phyloP scores from a whole-genome alignment of 2,329 filamentous ascomycete genomes.

The Oidium heveae region DNA sequence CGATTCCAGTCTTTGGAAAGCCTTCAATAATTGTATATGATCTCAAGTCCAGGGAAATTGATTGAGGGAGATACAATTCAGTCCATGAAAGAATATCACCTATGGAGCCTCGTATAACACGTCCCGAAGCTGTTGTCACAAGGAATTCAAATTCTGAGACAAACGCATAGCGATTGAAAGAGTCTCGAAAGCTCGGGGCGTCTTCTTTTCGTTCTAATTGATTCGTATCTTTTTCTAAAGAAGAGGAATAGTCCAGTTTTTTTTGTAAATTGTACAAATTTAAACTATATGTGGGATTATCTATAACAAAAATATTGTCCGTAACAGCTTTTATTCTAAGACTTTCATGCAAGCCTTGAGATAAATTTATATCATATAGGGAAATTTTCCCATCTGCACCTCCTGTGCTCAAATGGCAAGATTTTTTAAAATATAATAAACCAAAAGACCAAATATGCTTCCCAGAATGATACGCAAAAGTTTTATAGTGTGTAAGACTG shows the following conservation, averaged over 20 bases:
- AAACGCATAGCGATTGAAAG: constrained; percentile 38
- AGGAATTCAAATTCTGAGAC: constrained; percentile 26
- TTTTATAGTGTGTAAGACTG: not conserved
- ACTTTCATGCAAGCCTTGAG: not conserved
- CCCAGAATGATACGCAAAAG: constrained; percentile 42
- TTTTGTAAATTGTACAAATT: not conserved
- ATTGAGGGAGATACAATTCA: constrained; percentile 11
- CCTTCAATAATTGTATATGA: constrained; percentile 22
- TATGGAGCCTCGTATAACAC: constrained; percentile 23
- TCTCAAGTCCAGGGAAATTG: constrained; percentile 16
- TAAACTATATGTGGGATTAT: not conserved
- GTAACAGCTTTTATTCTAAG: not conserved
- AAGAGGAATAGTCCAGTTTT: not conserved
- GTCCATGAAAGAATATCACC: constrained; percentile 6
- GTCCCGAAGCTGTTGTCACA: constrained; percentile 33
- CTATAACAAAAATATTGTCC: not conserved
- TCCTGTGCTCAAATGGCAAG: constrained; percentile 31
- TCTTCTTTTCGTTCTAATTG: not conserved
- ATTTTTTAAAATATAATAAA: constrained; percentile 13
- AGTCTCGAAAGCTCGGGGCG: constrained; percentile 12
- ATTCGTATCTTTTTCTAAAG: not conserved
- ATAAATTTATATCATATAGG: constrained; percentile 11
- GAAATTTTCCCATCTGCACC: constrained; percentile 57
- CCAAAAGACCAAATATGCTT: constrained; percentile 78
- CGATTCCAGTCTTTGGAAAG: constrained; percentile 15